Evolutionary conservation across 495 filamentous ascomycete genomes (phyloP), one percentile per base, ranked within the genome.

Genomic region (Neurospora sp.): DNA sequence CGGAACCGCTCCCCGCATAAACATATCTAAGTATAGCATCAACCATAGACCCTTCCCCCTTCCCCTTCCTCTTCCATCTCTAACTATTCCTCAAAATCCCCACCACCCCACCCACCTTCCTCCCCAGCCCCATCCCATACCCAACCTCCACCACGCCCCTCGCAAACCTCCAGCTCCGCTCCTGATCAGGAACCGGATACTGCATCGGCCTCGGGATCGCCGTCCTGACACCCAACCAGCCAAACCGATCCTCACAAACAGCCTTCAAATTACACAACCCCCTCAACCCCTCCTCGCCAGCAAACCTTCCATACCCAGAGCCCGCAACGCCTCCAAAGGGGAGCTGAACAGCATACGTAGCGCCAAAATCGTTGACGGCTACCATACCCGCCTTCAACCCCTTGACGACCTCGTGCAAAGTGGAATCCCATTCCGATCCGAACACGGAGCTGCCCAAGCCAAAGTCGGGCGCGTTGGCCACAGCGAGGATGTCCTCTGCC

Each of bases 301-400:
- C 96, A 84, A 99, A 98, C 18, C 96, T 84, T 7, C 96, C 96
- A 81, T 98, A 98, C 4, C 96, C 96, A 48, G 91, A 94, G 0
- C 93, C 94, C 72, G 88, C 87, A 23, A 92, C 88, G 35, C 96
- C 96, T 31, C 96, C 96, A 80, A 99, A 99, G 0, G 96, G 96
- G 18, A 99, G 81, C 82, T 96, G 93, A 18, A 96, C 93, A 35
- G 94, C 92, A 81, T 99, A 99, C 78, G 89, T 97, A 18, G 89
- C 91, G 27, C 89, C 96, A 75, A 99, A 99, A 82, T 98, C 96
- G 77, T 99, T 98, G 71, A 99, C 89, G 69, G 91, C 87, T 5
- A 98, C 92, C 92, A 97, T 97, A 37, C 96, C 96, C 3, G 91
- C 90, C 71, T 90, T 88, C 71, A 98, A 87, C 31, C 87, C 86